phyloP scores from a whole-genome alignment of 371 early-diverging fungal species.

The Mucor saturninus region DNA sequence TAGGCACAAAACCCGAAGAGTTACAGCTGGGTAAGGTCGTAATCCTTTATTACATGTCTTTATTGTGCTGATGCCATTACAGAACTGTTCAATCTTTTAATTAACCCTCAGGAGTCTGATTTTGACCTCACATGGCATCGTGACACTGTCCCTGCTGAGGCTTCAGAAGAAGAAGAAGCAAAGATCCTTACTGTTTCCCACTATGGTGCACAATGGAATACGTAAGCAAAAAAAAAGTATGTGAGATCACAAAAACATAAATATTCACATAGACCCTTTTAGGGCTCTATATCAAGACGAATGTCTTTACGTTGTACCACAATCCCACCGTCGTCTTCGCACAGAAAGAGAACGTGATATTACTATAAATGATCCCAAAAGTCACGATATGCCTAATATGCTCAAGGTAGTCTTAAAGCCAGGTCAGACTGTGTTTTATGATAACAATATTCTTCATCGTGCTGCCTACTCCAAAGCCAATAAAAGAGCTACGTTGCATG shows the following conservation, averaged over 20 bases:
- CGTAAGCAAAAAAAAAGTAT: slow-evolving; percentile 24
- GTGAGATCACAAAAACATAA: neutral
- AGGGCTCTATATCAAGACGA: slow-evolving; percentile 59
- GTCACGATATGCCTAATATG: slow-evolving; percentile 54
- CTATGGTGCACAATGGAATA: slow-evolving; percentile 65
- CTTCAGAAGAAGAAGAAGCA: slow-evolving; percentile 43
- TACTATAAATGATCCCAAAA: slow-evolving; percentile 55
- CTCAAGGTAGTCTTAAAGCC: slow-evolving; percentile 49
- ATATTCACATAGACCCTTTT: neutral
- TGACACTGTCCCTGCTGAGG: slow-evolving; percentile 51
- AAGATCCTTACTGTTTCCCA: slow-evolving; percentile 51
- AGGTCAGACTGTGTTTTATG: slow-evolving; percentile 64
- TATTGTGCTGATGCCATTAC: neutral
- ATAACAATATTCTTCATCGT: slow-evolving; percentile 63
- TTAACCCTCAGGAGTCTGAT: slow-evolving; percentile 53
- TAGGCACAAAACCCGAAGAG: slow-evolving; percentile 39
- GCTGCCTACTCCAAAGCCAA: slow-evolving; percentile 48
- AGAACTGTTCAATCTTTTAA: slow-evolving; percentile 59
- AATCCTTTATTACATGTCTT: neutral
- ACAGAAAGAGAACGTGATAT: slow-evolving; percentile 52
- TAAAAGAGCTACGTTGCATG: slow-evolving; percentile 62
- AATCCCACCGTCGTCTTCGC: slow-evolving; percentile 54
- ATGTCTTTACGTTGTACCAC: slow-evolving; percentile 57
- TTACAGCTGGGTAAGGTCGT: slow-evolving; percentile 48
- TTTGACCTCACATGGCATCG: slow-evolving; percentile 61